These are phyloP conservation scores for Hymenoscyphus fraxineus DNA, from an alignment of 2,329 filamentous ascomycete species.

Conservation along the genomic window DNA sequence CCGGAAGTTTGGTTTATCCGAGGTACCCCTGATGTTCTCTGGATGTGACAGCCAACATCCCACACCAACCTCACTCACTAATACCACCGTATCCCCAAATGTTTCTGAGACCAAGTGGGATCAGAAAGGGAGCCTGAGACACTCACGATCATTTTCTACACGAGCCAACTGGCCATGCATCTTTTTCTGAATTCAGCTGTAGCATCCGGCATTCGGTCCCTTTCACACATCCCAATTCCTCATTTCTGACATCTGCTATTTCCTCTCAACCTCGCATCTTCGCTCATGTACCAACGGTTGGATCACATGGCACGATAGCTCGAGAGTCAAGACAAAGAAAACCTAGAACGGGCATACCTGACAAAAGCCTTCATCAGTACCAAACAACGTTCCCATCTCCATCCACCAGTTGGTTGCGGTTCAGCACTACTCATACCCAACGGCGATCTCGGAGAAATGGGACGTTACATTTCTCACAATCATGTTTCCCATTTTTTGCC, in stretches of 20 bases:
- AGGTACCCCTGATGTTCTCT: background rate
- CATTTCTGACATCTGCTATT: background rate
- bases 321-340: background rate
- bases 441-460: conserved; percentile 20
- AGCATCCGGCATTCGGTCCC: background rate
- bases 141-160: background rate
- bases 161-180: background rate
- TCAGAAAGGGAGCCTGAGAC: background rate
- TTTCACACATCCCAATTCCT: background rate
- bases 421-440: background rate
- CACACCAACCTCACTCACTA: background rate
- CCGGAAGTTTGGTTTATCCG: background rate
- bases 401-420: background rate
- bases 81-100: background rate
- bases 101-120: background rate
- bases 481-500: background rate
- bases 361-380: background rate
- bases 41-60: background rate
- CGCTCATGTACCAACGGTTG: conserved; percentile 2
- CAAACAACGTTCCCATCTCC: conserved; percentile 11
- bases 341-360: too few species aligned
- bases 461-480: conserved; percentile 28
- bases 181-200: background rate
- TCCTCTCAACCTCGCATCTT: background rate
- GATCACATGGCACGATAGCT: background rate